phyloP scores from a whole-genome alignment of 2,329 filamentous ascomycete species.

The Diplocarpon mali region DNA sequence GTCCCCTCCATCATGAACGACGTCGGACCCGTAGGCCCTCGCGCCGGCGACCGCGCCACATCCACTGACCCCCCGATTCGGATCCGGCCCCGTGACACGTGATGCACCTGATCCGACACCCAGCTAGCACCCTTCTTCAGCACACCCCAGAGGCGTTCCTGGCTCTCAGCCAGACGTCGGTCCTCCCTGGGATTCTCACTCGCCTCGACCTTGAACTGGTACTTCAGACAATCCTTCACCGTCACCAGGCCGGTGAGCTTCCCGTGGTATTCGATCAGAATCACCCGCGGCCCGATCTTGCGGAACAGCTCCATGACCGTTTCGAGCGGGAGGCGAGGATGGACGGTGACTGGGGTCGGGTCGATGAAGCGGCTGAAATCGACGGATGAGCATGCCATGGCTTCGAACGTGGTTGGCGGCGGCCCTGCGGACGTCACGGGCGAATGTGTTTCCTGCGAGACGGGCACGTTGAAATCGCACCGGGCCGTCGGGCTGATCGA shows the following conservation, averaged over 20 bases:
- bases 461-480: constrained; percentile 60
- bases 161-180: constrained; percentile 38
- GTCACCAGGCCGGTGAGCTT: constrained; percentile 78
- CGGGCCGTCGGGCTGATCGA: constrained; percentile 54
- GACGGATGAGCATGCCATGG: constrained; percentile 46
- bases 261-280: constrained; percentile 84
- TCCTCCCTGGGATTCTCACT: constrained; percentile 60
- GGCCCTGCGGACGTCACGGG: constrained; percentile 19
- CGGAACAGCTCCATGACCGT: constrained; percentile 98
- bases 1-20: constrained; percentile 39
- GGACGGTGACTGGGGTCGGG: constrained; percentile 77
- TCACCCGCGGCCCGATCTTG: constrained; percentile 90
- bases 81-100: constrained; percentile 45
- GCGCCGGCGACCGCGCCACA: constrained; percentile 26
- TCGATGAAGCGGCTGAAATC: constrained; percentile 87
- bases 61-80: constrained; percentile 31
- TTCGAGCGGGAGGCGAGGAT: constrained; percentile 83
- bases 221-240: constrained; percentile 93
- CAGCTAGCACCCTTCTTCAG: constrained; percentile 44
- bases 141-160: constrained; percentile 55
- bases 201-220: constrained; percentile 92
- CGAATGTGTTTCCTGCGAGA: constrained; percentile 23
- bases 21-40: constrained; percentile 24
- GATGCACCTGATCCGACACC: constrained; percentile 45
- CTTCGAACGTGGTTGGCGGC: constrained; percentile 48